A percentile compares a stretch with the other conserved stretches of the same genome.
phyloP scores from a whole-genome alignment of 2,329 filamentous ascomycete species.

The Daldinia eschscholtzii region DNA sequence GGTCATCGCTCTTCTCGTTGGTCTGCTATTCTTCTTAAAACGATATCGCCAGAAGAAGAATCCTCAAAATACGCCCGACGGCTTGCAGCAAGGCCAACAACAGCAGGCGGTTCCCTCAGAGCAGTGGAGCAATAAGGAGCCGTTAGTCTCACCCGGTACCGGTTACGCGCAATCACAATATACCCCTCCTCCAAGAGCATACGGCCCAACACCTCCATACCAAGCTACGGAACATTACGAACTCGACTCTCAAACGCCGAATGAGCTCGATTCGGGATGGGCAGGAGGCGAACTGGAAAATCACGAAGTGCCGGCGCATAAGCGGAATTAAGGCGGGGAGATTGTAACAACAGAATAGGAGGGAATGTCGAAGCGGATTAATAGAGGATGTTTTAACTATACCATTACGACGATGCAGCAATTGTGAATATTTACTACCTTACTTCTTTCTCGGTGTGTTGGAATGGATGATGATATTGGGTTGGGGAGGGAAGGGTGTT shows the following conservation, averaged over 20 bases:
- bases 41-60: conserved; percentile 27
- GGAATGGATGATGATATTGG: not conserved
- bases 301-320: not conserved
- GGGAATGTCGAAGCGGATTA: not conserved
- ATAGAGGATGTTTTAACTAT: not conserved
- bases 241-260: conserved; percentile 17
- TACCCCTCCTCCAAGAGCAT: conserved; percentile 2
- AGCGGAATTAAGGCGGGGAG: not conserved
- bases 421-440: not conserved
- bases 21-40: conserved; percentile 23
- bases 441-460: not conserved
- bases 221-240: conserved; percentile 21
- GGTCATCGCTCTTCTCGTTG: conserved; percentile 23
- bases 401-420: not conserved
- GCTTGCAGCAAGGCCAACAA: conserved; percentile 5
- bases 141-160: conserved; percentile 10
- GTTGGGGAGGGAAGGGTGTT: not conserved
- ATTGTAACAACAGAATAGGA: not conserved
- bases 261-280: conserved; percentile 32
- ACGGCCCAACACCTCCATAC: conserved; percentile 13
- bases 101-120: conserved; percentile 8
- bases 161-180: conserved; percentile 17
- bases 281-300: conserved; percentile 22
- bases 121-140: conserved; percentile 28
- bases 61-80: not conserved